Evolutionary conservation across 257 asterid species (phyloP), one percentile per base, ranked within the genome.

Genomic region (Penstemon davidsonii): DNA sequence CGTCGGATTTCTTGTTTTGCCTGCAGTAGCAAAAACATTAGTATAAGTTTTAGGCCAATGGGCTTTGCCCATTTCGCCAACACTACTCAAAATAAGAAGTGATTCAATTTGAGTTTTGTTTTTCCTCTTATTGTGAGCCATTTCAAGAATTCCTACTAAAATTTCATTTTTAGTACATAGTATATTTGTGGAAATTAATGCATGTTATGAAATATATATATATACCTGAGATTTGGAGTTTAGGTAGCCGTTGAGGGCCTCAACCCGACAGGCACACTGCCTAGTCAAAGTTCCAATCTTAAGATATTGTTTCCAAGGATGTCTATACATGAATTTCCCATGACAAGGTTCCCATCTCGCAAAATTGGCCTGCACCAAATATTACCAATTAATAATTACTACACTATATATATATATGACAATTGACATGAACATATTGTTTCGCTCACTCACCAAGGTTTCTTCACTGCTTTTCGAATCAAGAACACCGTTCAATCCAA

Each of bases 341-440:
- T 90, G 97, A 2, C 92, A 86, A 4, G 96, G 96, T 67, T 90
- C 97, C 97, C 97, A 90, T 71, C 86, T 80, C 3, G 97, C 94
- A 6, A 86, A 87, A 78, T 90, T 90, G 1, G 86, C 90, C 97
- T 90, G 78, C 47, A 19, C 6, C 8, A 0, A 0, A 25, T 4
- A 18, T 12, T 4, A 62, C 25, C 60, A 55, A 1, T 39, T 55
- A 25, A 19, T 5, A n/a, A 19, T 55, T 5, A 19, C 25, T 55
- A 1, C 60, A 3, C 15, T 12, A 33, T n/a, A n/a, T n/a, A n/a
- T n/a, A n/a, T n/a, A n/a, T n/a, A n/a, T 2, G 39, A 4, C 33
- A 25, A 25, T 25, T 25, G 33, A 25, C 33, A 25, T 25, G 33
- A 25, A 25, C 33, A 25, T 25, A 25, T 25, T 25, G 33, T 0